phyloP scores from a whole-genome alignment of 495 filamentous ascomycete species.

The Aspergillus heteromorphus region DNA sequence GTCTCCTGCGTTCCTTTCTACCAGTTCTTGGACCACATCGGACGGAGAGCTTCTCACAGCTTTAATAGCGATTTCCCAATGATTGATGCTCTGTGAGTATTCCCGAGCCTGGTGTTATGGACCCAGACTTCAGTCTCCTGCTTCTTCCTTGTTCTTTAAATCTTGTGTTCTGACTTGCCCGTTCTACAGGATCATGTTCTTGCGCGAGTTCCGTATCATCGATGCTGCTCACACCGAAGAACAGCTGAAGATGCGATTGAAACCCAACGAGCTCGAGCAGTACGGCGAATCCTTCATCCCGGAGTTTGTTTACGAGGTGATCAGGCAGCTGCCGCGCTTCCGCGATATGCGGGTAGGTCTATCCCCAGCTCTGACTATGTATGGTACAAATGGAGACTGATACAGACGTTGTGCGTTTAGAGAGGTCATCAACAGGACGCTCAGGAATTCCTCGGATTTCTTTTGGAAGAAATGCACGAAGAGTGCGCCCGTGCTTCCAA shows the following conservation, averaged over 20 bases:
- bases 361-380: not conserved
- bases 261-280: constrained; percentile 77
- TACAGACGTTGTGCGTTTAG: constrained; percentile 27
- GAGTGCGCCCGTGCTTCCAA: constrained; percentile 79
- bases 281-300: constrained; percentile 90
- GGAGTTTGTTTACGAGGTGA: constrained; percentile 92
- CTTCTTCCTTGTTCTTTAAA: not conserved
- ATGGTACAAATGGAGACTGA: not conserved
- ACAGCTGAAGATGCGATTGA: constrained; percentile 65
- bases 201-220: constrained; percentile 85
- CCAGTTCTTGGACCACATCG: constrained; percentile 82
- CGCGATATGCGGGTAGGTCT: constrained; percentile 81
- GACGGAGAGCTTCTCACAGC: constrained; percentile 75
- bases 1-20: constrained; percentile 93
- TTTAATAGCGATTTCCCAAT: constrained; percentile 94
- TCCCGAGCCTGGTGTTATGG: not conserved
- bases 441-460: constrained; percentile 92
- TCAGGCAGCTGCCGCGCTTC: constrained; percentile 79
- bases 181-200: constrained; percentile 76
- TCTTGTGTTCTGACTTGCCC: not conserved
- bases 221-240: constrained; percentile 71
- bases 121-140: not conserved
- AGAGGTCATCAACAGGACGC: constrained; percentile 97
- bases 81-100: constrained; percentile 85
- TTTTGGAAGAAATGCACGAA: constrained; percentile 88